Evolutionary conservation across 2,329 filamentous ascomycete genomes (phyloP).

Genomic region (Alternaria consortialis): DNA sequence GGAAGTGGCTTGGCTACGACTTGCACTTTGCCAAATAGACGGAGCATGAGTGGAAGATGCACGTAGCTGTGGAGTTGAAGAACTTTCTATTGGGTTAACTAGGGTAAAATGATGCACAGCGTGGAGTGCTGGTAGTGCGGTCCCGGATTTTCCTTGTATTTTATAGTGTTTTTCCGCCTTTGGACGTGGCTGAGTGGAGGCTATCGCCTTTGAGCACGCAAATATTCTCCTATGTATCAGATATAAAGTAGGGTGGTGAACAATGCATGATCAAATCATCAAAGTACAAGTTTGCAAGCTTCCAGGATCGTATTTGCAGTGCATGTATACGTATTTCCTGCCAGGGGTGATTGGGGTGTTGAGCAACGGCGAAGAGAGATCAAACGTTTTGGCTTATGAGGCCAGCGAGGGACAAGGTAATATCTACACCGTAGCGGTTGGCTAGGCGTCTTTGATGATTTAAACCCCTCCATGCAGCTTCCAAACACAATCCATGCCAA

Average conservation of each 20-base stretch:
- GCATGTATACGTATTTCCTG: background rate
- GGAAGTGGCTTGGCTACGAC: constrained; percentile 98
- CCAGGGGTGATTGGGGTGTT: background rate
- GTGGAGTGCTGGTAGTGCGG: constrained; percentile 10
- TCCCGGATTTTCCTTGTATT: constrained; percentile 11
- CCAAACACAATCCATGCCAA: constrained; percentile 37
- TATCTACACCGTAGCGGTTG: background rate
- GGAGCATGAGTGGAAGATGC: background rate
- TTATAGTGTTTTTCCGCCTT: constrained; percentile 5
- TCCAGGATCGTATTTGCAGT: background rate
- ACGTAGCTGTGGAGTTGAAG: background rate
- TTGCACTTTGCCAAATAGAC: constrained; percentile 95
- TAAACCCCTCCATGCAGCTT: constrained; percentile 42
- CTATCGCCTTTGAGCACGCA: background rate
- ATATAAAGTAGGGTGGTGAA: constrained; percentile 4
- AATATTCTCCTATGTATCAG: constrained; percentile 11
- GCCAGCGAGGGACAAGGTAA: background rate
- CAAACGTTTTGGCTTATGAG: background rate
- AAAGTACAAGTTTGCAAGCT: background rate
- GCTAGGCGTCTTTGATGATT: background rate
- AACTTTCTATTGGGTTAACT: constrained; percentile 7
- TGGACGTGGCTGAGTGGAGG: background rate
- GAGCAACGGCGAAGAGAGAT: background rate
- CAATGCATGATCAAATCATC: constrained; percentile 1
- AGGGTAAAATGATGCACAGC: constrained; percentile 19